Percentiles rank a stretch among this genome's conserved stretches.
phyloP scores from a whole-genome alignment of 1,139 yeast genomes.

The Candida sanyaensis region DNA sequence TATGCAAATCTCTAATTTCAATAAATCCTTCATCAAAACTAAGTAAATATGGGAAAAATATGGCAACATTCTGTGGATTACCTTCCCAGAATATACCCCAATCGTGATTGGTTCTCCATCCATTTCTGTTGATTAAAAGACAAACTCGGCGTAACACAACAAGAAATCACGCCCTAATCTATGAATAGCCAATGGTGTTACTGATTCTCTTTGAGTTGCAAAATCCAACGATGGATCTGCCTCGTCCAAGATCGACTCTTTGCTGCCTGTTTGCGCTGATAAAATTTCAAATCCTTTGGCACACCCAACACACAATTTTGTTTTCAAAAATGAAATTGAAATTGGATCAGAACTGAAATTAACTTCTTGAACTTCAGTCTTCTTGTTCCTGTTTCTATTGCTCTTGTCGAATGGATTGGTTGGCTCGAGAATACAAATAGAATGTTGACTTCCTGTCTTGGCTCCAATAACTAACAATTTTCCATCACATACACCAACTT shows the following conservation, averaged over 20 bases:
- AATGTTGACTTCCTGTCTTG: slow-evolving; percentile 69
- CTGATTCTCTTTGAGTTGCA: slow-evolving; percentile 78
- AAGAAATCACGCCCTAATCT: slow-evolving; percentile 86
- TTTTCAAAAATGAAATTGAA: slow-evolving; percentile 85
- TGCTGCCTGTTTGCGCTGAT: slow-evolving; percentile 73
- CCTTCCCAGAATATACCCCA: slow-evolving; percentile 99
- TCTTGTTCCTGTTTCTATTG: slow-evolving; percentile 61
- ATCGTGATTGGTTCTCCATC: slow-evolving; percentile 94
- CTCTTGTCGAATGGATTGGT: slow-evolving; percentile 58
- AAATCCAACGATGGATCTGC: slow-evolving; percentile 97
- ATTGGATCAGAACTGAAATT: slow-evolving; percentile 86
- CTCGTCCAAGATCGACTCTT: slow-evolving; percentile 82
- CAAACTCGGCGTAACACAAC: slow-evolving; percentile 86
- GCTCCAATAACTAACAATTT: slow-evolving; percentile 88
- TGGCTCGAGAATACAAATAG: slow-evolving; percentile 87
- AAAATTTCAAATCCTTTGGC: slow-evolving; percentile 96
- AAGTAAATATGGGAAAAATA: slow-evolving; percentile 89
- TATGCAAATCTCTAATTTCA: slow-evolving; percentile 89
- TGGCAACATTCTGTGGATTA: slow-evolving; percentile 85
- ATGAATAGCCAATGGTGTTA: slow-evolving; percentile 90
- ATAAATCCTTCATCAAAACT: slow-evolving; percentile 90
- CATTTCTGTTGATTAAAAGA: slow-evolving; percentile 93
- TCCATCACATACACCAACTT: slow-evolving; percentile 91
- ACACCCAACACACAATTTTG: slow-evolving; percentile 91
- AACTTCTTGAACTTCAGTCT: slow-evolving; percentile 73